Evolutionary conservation across 805 yeast species (phyloP).

Genomic region (Yarrowia sp.): DNA sequence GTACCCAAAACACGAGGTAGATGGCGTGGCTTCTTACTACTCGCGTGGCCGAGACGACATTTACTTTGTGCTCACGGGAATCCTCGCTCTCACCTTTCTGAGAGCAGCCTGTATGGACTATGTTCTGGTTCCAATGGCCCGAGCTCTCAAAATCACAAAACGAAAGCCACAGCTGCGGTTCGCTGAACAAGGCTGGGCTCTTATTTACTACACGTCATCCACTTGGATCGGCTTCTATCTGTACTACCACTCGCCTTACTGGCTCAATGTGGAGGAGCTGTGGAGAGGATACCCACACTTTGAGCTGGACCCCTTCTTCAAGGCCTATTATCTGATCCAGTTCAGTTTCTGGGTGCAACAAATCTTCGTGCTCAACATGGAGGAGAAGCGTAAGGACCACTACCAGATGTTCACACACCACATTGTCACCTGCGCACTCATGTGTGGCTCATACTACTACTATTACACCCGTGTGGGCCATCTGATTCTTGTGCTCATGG

Average conservation of each 20-base stretch:
- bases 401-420: conserved; percentile 86
- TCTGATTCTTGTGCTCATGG: conserved; percentile 75
- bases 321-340: conserved; percentile 67
- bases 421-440: conserved; percentile 66
- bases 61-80: conserved; percentile 48
- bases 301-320: conserved; percentile 50
- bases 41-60: conserved; percentile 30
- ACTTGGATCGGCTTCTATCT: conserved; percentile 57
- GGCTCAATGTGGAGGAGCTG: conserved; percentile 52
- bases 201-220: conserved; percentile 55
- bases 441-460: conserved; percentile 67
- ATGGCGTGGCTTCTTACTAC: conserved; percentile 26
- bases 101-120: conserved; percentile 60
- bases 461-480: conserved; percentile 77
- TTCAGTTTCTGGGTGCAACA: conserved; percentile 82
- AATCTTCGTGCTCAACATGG: conserved; percentile 69
- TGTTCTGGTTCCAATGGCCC: conserved; percentile 57
- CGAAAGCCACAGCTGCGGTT: conserved; percentile 60
- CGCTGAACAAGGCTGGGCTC: conserved; percentile 83
- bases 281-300: conserved; percentile 75
- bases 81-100: conserved; percentile 54
- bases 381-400: conserved; percentile 76
- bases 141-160: conserved; percentile 42
- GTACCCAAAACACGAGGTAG: conserved; percentile 34
- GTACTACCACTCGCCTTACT: conserved; percentile 58